Conservation (phyloP, 2,329 filamentous ascomycete species). For the Chaetomiaceae sp. region DNA sequence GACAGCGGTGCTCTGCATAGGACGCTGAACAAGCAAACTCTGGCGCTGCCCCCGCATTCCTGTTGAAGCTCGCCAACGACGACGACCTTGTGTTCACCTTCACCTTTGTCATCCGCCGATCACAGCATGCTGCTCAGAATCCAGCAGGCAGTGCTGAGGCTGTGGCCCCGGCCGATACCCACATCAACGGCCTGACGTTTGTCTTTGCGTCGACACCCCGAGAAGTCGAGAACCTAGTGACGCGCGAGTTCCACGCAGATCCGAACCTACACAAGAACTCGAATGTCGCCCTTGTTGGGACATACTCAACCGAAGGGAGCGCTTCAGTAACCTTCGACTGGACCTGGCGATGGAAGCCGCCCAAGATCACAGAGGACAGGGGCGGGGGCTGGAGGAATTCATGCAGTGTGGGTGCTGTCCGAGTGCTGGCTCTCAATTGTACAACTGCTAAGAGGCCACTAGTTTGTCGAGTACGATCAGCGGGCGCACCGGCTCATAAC, state of each 20-base stretch:
- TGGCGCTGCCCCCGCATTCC: slow-evolving; percentile 59
- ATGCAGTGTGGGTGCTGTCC: slow-evolving; percentile 64
- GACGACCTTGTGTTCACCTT: slow-evolving; percentile 93
- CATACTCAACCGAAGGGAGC: slow-evolving; percentile 78
- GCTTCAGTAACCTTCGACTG: slow-evolving; percentile 84
- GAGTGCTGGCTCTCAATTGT: neutral
- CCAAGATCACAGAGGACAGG: slow-evolving; percentile 71
- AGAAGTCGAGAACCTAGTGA: slow-evolving; percentile 90
- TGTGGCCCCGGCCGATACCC: slow-evolving; percentile 57
- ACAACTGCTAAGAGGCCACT: slow-evolving; percentile 24
- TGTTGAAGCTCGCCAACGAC: slow-evolving; percentile 81
- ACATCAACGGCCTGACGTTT: slow-evolving; percentile 84
- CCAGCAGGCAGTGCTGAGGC: slow-evolving; percentile 45
- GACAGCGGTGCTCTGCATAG: slow-evolving; percentile 41
- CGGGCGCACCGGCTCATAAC: slow-evolving; percentile 83
- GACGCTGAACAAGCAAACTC: slow-evolving; percentile 62
- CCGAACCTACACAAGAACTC: slow-evolving; percentile 96
- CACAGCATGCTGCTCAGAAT: slow-evolving; percentile 32
- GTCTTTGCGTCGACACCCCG: slow-evolving; percentile 78
- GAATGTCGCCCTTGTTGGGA: slow-evolving; percentile 91
- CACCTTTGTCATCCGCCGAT: slow-evolving; percentile 70
- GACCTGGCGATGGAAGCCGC: slow-evolving; percentile 96
- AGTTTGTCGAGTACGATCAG: slow-evolving; percentile 97
- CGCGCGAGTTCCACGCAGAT: slow-evolving; percentile 91
- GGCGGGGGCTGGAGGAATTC: slow-evolving; percentile 92